phyloP scores from a whole-genome alignment of 2,329 filamentous ascomycete genomes.

The Apiospora rasikravindrae region DNA sequence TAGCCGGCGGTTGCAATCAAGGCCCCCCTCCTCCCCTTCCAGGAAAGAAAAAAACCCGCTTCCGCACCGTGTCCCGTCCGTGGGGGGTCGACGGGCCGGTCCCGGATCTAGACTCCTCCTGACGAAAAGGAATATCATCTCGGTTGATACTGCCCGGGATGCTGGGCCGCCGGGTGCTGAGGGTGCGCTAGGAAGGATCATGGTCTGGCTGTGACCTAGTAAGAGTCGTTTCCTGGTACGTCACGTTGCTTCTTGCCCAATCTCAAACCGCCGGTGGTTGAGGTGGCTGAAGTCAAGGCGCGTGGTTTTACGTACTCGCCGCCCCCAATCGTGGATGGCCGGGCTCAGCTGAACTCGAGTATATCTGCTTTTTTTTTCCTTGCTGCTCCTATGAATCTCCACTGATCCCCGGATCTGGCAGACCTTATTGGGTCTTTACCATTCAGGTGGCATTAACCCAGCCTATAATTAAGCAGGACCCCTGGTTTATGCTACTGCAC shows the following conservation, averaged over 20 bases:
- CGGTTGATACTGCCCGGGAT: background rate
- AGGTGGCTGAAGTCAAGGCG: background rate
- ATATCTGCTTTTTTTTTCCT: constrained; percentile 10
- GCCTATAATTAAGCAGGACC: background rate
- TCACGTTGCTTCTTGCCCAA: background rate
- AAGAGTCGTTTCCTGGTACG: background rate
- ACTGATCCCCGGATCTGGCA: background rate
- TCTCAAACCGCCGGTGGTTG: background rate
- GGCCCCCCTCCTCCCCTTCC: too few relatives aligned
- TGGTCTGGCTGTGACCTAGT: background rate
- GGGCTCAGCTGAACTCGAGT: background rate
- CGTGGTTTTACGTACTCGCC: background rate
- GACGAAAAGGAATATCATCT: background rate
- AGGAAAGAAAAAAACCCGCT: too few relatives aligned
- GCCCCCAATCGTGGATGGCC: background rate
- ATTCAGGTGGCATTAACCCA: background rate
- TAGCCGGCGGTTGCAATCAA: background rate
- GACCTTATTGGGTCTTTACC: background rate
- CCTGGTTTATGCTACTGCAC: background rate
- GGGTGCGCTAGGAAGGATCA: background rate
- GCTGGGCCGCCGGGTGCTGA: too few relatives aligned
- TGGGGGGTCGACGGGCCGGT: background rate
- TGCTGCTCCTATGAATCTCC: background rate
- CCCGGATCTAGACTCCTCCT: background rate
- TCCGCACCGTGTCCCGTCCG: background rate